A percentile compares a stretch with the other conserved stretches of the same genome.
phyloP scores from a whole-genome alignment of 306 rosid genomes.

The Luffa aegyptiaca region DNA sequence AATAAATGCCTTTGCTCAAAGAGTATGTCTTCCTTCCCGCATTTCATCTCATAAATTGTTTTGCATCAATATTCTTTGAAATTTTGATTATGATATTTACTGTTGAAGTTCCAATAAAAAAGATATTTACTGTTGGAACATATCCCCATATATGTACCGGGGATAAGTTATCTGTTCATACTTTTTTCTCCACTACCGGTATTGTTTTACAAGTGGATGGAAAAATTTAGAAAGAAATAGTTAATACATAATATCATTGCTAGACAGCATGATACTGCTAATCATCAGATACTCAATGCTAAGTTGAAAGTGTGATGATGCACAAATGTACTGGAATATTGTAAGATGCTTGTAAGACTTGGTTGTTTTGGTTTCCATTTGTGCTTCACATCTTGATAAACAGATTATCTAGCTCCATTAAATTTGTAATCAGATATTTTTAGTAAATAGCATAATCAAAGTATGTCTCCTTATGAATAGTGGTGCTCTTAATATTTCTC shows the following conservation, averaged over 20 bases:
- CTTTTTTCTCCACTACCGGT: neutral
- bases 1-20: constrained; percentile 87
- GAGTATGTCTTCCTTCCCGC: constrained; percentile 32
- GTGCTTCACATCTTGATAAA: neutral
- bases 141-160: neutral
- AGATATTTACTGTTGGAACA: neutral
- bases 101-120: neutral
- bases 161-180: neutral
- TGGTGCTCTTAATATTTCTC: neutral
- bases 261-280: neutral
- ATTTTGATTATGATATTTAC: neutral
- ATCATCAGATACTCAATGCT: neutral
- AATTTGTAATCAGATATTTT: neutral
- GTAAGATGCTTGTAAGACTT: neutral
- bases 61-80: neutral
- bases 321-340: neutral
- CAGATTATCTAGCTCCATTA: neutral
- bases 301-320: neutral
- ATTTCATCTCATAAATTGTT: neutral
- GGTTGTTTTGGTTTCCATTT: neutral
- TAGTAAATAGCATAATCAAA: neutral
- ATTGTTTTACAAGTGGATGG: neutral
- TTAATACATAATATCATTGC: neutral
- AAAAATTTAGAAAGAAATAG: neutral
- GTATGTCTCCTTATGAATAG: neutral